Base-by-base conservation (phyloP, 1,284 basidiomycete genomes). In the Cerrena zonata region DNA sequence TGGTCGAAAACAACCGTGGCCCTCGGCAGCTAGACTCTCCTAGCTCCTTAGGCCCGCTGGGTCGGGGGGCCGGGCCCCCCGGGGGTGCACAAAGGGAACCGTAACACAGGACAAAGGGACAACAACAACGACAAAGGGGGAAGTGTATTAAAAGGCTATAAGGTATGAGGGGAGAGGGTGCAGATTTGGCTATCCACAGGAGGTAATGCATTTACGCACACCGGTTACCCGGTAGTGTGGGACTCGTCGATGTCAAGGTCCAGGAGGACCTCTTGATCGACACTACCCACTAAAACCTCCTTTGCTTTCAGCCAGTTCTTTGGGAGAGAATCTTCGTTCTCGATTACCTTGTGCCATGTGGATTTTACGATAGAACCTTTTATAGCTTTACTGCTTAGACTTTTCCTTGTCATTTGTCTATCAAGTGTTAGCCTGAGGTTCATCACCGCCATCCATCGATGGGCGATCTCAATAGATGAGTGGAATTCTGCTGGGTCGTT, bases 221-320 rank as follows among this genome's bases (percentile, higher is more conserved):
- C n/a, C n/a, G n/a, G n/a, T n/a, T n/a, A n/a, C n/a, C n/a, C n/a
- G n/a, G n/a, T n/a, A 41, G 40, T 41, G 40, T 41, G 40, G 40
- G 40, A 22, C 40, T n/a, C 21, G 12, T 21, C n/a, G n/a, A 3
- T n/a, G 41, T 7, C 41, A 25, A 15, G 4, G 15, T 10, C 15
- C 21, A 4, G 5, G 4, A 39, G 30, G 18, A 21, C 45, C 11
- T 18, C 5, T 5, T 37, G 19, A 22, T 22, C 24, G n/a, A n/a
- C 50, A n/a, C n/a, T 61, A 61, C 59, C 56, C 57, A 59, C 59
- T 61, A 61, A 61, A 61, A 61, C 57, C 59, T 53, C 54, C 36
- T 24, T 15, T 2, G 53, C 10, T 0, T 21, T 12, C 19, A 44
- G 15, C 52, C 48, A 53, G 49, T 50, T 38, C 3, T 42, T 18